Evolutionary conservation across 192 early-diverging fungal species (phyloP), one percentile per base, ranked within the genome.

Genomic region (Dimargaris verticillata): DNA sequence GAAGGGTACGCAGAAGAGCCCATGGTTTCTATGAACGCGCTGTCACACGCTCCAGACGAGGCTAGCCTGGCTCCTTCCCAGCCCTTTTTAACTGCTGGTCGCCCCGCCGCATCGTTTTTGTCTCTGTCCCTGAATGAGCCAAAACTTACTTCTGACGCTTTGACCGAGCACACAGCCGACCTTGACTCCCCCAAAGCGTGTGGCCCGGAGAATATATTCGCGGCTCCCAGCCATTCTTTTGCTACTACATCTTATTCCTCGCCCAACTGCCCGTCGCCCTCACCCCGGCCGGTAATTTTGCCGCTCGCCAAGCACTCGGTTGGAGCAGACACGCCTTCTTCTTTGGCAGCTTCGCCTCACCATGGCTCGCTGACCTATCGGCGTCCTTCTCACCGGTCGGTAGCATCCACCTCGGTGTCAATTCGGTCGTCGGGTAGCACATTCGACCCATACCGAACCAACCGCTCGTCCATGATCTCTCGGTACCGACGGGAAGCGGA

Each of bases 401-500:
- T 41, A 44, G n/a, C 5, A 12, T 55, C 53, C 11, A 29, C 28
- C 53, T 26, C 28, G 10, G 29, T 7, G 33, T 59, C 29, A 15
- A 10, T 33, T 12, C 57, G 43, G n/a, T 43, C 57, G 15, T 15
- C 25, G 57, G 42, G 43, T 22, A 59, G 41, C 33, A 44, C 57
- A 0, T 15, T 43, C 15, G 43, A 59, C 57, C 28, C 17, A 12
- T 33, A 38, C 1, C 29, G 24, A 20, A 20, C 57, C 13, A 41
- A 33, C 42, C 57, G 57, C 20, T 42, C 57, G 17, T 59, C 57
- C 11, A 42, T 59, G 17, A n/a, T 59, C n/a, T 20, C 41, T 4
- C 24, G n/a, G 43, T 26, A 42, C 33, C 15, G n/a, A 25, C 24
- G 28, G 25, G 15, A 44, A 6, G 11, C 41, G 20, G 33, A 59